Evolutionary conservation across 2,329 filamentous ascomycete genomes (phyloP), one percentile per base, ranked within the genome.

Genomic region (Hawksworthiomyces lignivorus): DNA sequence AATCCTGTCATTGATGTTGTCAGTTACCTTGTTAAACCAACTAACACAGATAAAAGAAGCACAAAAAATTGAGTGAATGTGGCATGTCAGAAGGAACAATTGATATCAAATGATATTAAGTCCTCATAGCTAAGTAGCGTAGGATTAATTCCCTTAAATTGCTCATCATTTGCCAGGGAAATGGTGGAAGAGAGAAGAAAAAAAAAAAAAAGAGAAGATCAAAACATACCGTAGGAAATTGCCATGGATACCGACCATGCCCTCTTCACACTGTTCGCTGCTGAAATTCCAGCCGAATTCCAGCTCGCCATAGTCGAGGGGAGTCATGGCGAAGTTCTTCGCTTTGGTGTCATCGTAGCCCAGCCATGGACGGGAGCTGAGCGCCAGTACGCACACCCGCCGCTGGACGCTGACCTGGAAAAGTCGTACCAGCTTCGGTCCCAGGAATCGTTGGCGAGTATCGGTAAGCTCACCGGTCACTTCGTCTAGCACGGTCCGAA

Each of bases 261-360:
- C 89, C 63, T 96, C 86, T 32, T 84, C 80, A 55, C 89, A 95
- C 61, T 95, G 86, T 59, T 95, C 87, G 57, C 89, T 95, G 61
- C 86, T 90, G 58, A 98, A 97, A 54, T 92, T 95, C 83, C 89
- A 95, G 4, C 86, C 89, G 72, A 87, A 96, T 61, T 95, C 88
- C 21, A 98, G 75, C 30, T 84, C 81, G 40, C 83, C 80, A 55
- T 94, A 96, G 60, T 86, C 87, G 22, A 99, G 67, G 1, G 94
- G 92, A 1, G 90, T 96, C 52, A 97, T 81, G 64, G 94, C 87
- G 56, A 96, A 95, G 28, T 82, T 82, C 56, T 86, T 87, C 3
- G 84, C 89, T 46, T 89, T 82, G 2, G 85, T 80, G 54, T 97
- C 87, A 0, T 88, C 84, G 58, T 97, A 97, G 32, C 89, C 90